Evolutionary conservation across 306 rosid species (phyloP).

Genomic region (Trichosanthes truncata): DNA sequence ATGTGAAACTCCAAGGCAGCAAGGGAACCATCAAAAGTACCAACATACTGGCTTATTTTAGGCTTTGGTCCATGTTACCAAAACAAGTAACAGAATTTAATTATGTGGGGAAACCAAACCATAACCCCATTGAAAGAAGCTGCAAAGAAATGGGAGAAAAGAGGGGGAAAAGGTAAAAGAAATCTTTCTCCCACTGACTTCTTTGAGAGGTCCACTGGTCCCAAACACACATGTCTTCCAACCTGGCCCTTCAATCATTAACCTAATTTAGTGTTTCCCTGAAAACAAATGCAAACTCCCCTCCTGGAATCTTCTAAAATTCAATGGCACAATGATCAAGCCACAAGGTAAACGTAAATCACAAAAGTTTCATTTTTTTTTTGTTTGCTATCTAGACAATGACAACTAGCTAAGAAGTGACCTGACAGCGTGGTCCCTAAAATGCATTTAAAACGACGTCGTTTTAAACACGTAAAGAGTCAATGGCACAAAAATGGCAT

Average conservation of each 20-base stretch:
- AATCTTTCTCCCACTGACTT: slow-evolving; percentile 4
- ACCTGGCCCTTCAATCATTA: slow-evolving; percentile 17
- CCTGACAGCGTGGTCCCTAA: neutral
- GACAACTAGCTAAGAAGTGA: slow-evolving; percentile 1
- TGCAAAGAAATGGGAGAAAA: neutral
- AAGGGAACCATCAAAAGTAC: neutral
- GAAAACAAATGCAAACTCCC: slow-evolving; percentile 27
- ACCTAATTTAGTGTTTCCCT: slow-evolving; percentile 10
- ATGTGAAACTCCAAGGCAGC: neutral
- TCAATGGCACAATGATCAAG: neutral
- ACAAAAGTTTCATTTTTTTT: neutral
- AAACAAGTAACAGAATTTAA: neutral
- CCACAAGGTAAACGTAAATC: slow-evolving; percentile 8
- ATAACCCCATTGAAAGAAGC: neutral
- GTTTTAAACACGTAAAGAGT: slow-evolving; percentile 10
- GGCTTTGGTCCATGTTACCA: neutral
- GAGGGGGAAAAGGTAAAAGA: neutral
- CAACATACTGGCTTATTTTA: neutral
- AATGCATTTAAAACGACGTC: slow-evolving; percentile 11
- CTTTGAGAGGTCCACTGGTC: slow-evolving; percentile 11
- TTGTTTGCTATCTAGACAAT: neutral
- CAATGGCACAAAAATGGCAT: slow-evolving; percentile 4
- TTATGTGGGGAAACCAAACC: neutral
- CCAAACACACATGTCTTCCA: neutral
- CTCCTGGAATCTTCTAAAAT: slow-evolving; percentile 27